Percentiles rank a stretch among this genome's conserved stretches.
These are phyloP conservation scores for Pleurotus sapidus DNA, from an alignment of 768 basidiomycete species.

Conservation along the genomic window DNA sequence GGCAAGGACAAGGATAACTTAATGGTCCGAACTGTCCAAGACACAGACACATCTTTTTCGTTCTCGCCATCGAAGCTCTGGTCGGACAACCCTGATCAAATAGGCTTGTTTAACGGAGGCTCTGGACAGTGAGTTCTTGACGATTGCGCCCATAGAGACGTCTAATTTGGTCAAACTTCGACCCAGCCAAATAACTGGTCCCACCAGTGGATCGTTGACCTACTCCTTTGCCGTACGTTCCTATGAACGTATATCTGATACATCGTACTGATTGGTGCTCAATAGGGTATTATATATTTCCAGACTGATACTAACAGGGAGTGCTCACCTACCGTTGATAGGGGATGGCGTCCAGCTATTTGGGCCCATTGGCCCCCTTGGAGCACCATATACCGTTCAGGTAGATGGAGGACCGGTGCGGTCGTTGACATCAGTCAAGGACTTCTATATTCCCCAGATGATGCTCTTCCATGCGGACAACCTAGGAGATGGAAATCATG, in stretches of 20 bases:
- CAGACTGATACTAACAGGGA: neutral
- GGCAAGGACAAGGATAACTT: slow-evolving; percentile 4
- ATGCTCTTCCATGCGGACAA: slow-evolving; percentile 22
- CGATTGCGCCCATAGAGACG: neutral
- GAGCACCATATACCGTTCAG: slow-evolving; percentile 30
- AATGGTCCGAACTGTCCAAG: slow-evolving; percentile 25
- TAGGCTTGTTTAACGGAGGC: slow-evolving; percentile 38
- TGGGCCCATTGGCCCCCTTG: slow-evolving; percentile 35
- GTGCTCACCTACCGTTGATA: slow-evolving; percentile 13
- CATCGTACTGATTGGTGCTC: neutral
- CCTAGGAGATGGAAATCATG: slow-evolving; percentile 18
- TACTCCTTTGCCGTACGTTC: slow-evolving; percentile 37
- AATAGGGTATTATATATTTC: slow-evolving; percentile 13
- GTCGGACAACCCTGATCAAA: slow-evolving; percentile 24
- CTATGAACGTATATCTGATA: neutral
- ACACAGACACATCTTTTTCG: slow-evolving; percentile 33
- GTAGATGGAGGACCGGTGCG: slow-evolving; percentile 26
- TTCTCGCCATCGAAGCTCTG: slow-evolving; percentile 31
- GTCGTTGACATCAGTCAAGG: slow-evolving; percentile 18
- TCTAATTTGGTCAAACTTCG: neutral
- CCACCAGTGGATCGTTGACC: slow-evolving; percentile 23
- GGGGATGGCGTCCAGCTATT: slow-evolving; percentile 46
- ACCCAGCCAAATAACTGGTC: slow-evolving; percentile 28
- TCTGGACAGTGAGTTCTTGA: slow-evolving; percentile 36
- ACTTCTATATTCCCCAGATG: slow-evolving; percentile 22